Evolutionary conservation across 257 asterid species (phyloP).

Genomic region (Cordia subcordata): DNA sequence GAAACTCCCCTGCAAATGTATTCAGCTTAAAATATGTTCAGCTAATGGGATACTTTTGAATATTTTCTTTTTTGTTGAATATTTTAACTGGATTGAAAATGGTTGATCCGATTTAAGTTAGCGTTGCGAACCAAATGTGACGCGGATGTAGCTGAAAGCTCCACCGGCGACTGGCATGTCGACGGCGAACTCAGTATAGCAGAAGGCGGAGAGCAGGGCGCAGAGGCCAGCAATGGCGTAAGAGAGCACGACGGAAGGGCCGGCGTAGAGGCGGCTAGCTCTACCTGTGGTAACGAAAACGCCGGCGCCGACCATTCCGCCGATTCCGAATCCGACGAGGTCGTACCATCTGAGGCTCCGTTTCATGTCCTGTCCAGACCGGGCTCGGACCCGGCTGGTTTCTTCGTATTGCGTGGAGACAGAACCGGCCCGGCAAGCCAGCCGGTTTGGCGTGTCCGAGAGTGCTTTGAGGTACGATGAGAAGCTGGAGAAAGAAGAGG

Average conservation of each 20-base stretch:
- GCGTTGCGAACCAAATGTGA: constrained; percentile 31
- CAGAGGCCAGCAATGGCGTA: constrained; percentile 34
- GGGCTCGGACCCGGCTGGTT: constrained; percentile 30
- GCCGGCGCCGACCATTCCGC: constrained; percentile 50
- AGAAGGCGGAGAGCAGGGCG: constrained; percentile 37
- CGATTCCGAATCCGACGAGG: constrained; percentile 35
- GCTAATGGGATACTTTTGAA: neutral
- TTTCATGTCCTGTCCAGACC: constrained; percentile 48
- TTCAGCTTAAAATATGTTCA: neutral
- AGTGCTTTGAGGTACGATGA: constrained; percentile 29
- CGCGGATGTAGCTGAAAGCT: constrained; percentile 39
- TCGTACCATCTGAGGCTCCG: constrained; percentile 38
- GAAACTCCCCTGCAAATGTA: constrained; percentile 35
- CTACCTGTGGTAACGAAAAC: constrained; percentile 41
- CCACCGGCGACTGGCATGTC: constrained; percentile 41
- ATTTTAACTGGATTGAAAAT: no score
- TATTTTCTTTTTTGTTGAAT: no score
- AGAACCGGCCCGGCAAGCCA: constrained; percentile 22
- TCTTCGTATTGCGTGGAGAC: constrained; percentile 43
- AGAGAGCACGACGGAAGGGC: constrained; percentile 36
- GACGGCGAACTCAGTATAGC: constrained; percentile 37
- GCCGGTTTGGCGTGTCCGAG: constrained; percentile 29
- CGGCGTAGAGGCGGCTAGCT: constrained; percentile 25
- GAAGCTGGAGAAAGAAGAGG: constrained; percentile 6
- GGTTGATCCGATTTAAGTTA: neutral